Evolutionary conservation across 805 yeast species (phyloP).

Genomic region (Metschnikowia bowlesiae): DNA sequence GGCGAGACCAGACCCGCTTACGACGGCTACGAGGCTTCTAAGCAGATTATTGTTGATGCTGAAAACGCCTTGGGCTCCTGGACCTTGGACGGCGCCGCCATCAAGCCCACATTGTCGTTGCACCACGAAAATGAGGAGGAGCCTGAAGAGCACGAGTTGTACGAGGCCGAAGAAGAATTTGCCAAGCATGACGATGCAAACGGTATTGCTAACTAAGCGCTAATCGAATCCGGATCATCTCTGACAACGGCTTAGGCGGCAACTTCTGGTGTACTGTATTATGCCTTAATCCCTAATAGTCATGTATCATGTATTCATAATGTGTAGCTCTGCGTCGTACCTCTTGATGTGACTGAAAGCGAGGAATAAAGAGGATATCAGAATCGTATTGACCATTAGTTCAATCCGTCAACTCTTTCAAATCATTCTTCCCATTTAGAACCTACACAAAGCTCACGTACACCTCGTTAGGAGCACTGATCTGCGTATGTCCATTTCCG

Average conservation of each 20-base stretch:
- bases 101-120: constrained; percentile 87
- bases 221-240: not conserved
- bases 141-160: constrained; percentile 40
- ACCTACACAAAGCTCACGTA: not conserved
- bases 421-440: not conserved
- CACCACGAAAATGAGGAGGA: constrained; percentile 53
- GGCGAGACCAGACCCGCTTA: constrained; percentile 98
- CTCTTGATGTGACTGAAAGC: no score
- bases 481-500: not conserved
- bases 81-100: constrained; percentile 94
- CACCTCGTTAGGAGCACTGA: not conserved
- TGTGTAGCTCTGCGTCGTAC: no score
- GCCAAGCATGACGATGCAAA: constrained; percentile 34
- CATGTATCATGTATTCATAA: not conserved
- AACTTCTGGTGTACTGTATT: constrained; percentile 2
- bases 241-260: not conserved
- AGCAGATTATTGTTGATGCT: constrained; percentile 95
- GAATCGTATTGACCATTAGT: no score
- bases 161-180: constrained; percentile 52
- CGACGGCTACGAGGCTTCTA: constrained; percentile 97
- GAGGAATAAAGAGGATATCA: no score
- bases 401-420: not conserved
- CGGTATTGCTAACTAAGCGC: constrained; percentile 21
- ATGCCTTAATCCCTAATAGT: constrained; percentile 1
- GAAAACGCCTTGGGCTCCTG: constrained; percentile 93